Percentiles rank a stretch among this genome's conserved stretches.
Evolutionary conservation across 495 filamentous ascomycete genomes (phyloP).

Genomic region (Penicillium lagena): DNA sequence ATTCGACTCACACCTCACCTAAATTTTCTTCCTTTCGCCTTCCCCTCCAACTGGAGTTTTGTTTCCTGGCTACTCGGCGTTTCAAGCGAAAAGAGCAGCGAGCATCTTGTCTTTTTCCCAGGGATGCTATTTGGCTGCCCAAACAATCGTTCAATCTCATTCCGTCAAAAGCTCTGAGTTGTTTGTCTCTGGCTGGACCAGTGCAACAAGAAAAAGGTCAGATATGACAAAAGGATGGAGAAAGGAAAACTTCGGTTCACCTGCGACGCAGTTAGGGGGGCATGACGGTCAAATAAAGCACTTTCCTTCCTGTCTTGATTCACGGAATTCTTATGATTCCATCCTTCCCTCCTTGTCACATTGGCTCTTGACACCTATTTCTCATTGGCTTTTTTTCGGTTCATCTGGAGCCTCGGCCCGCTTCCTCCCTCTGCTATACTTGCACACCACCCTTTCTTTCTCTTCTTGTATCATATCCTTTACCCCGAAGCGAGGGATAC

Average conservation of each 20-base stretch:
- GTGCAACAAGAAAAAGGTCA: not conserved
- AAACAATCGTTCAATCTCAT: not conserved
- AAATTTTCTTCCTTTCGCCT: constrained; percentile 1
- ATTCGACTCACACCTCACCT: not conserved
- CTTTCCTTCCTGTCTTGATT: constrained; percentile 2
- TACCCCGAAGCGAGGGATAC: constrained; percentile 3
- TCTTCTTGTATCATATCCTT: constrained; percentile 17
- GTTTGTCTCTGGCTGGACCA: not conserved
- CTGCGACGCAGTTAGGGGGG: constrained; percentile 4
- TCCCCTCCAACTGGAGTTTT: not conserved
- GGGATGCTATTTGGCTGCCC: not conserved
- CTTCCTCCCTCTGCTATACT: constrained; percentile 3
- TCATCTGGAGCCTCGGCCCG: not conserved
- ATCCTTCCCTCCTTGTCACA: not conserved
- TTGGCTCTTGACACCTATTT: not conserved
- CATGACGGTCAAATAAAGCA: not conserved
- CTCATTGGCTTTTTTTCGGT: not conserved
- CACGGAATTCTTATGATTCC: not conserved
- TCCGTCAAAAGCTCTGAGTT: not conserved
- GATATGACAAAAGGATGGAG: not conserved
- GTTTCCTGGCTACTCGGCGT: constrained; percentile 5
- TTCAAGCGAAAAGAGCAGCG: constrained; percentile 11
- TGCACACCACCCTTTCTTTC: constrained; percentile 1
- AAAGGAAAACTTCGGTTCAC: not conserved
- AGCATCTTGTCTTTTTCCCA: constrained; percentile 6